Evolutionary conservation across 129 eudicot genomes (phyloP).

Genomic region (Ambrosia artemisiifolia): DNA sequence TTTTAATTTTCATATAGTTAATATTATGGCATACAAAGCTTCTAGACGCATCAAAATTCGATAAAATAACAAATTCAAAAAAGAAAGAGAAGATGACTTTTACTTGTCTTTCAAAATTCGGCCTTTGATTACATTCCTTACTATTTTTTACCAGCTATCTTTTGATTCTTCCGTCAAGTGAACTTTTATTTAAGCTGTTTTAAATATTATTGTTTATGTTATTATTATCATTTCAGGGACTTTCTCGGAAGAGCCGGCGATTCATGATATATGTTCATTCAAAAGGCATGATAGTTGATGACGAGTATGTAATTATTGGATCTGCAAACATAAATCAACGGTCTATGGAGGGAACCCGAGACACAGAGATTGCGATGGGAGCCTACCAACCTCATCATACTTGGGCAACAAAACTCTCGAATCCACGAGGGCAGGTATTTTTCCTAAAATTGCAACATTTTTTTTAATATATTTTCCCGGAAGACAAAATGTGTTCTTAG

Average conservation of each 20-base stretch:
- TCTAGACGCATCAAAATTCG: not conserved
- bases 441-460: not conserved
- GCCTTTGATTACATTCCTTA: slow-evolving; percentile 4
- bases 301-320: slow-evolving; percentile 80
- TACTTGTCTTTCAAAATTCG: not conserved
- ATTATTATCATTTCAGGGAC: slow-evolving; percentile 51
- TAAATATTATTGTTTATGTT: not conserved
- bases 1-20: not conserved
- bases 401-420: slow-evolving; percentile 58
- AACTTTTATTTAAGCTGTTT: not conserved
- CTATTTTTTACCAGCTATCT: not conserved
- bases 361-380: slow-evolving; percentile 99
- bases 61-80: not conserved
- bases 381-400: slow-evolving; percentile 91
- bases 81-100: not conserved
- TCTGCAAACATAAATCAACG: slow-evolving; percentile 96
- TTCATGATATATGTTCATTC: slow-evolving; percentile 98
- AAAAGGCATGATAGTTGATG: slow-evolving; percentile 98
- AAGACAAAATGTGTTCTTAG: not conserved
- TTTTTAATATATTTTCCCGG: not conserved
- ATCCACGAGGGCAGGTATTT: slow-evolving; percentile 79
- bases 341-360: slow-evolving; percentile 93
- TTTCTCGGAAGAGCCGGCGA: slow-evolving; percentile 62
- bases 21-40: not conserved
- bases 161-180: not conserved